These are phyloP conservation scores for Clarireedia monteithiana DNA, from an alignment of 2,329 filamentous ascomycete genomes.

Conservation along the genomic window DNA sequence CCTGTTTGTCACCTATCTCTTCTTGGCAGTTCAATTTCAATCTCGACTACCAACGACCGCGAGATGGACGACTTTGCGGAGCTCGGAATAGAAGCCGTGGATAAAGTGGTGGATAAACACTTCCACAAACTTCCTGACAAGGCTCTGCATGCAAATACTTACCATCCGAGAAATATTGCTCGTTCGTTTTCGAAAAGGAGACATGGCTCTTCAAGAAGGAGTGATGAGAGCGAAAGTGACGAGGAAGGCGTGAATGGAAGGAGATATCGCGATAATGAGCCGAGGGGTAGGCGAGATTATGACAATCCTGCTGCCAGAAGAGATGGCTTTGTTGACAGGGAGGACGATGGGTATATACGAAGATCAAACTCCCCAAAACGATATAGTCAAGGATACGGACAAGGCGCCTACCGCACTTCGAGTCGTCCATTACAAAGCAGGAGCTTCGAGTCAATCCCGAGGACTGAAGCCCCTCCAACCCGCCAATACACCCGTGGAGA, in stretches of 20 bases:
- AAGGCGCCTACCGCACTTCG: too few relatives aligned
- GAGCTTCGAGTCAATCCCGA: too few relatives aligned
- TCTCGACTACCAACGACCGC: background rate
- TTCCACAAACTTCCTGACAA: conserved; percentile 17
- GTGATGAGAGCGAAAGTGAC: background rate
- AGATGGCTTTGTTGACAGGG: background rate
- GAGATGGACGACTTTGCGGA: background rate
- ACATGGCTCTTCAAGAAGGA: background rate
- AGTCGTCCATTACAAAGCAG: too few relatives aligned
- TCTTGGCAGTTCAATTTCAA: background rate
- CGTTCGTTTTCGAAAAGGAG: background rate
- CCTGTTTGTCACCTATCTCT: background rate
- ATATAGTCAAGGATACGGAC: too few relatives aligned
- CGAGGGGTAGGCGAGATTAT: background rate
- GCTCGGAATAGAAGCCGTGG: background rate
- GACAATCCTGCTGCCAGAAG: background rate
- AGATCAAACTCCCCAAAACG: too few relatives aligned
- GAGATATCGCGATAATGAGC: background rate
- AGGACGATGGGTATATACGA: too few relatives aligned
- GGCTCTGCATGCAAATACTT: background rate
- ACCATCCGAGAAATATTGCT: background rate
- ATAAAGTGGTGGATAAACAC: conserved; percentile 11
- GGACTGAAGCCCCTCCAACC: too few relatives aligned
- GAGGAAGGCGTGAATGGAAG: background rate
- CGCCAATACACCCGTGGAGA: too few relatives aligned